Evolutionary conservation across 2,329 filamentous ascomycete genomes (phyloP), one percentile per base, ranked within the genome.

Genomic region (Botryotinia calthae): DNA sequence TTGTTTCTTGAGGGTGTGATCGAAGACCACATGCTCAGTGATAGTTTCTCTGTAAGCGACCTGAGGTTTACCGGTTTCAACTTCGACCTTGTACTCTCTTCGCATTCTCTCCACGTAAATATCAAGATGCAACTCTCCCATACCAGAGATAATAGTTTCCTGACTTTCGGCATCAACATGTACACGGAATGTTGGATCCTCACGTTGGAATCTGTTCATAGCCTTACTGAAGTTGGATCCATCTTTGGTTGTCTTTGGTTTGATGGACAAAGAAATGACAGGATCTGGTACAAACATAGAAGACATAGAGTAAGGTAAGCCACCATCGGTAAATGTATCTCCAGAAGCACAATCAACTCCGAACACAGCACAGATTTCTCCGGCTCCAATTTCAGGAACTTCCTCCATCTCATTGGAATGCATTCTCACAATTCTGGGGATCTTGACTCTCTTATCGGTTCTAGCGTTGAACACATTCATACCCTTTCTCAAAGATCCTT

Each of bases 361-460:
- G 81, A 99, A 99, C 73, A 99, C 96, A 74, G 96, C 96, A 81
- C 96, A 99, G 76, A 99, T 99, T 83, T 99, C 96, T 83, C 96
- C 96, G 71, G 96, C 95, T 70, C 95, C 94, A 76, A 99, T 92
- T 82, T 98, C 95, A 72, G 85, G 86, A 44, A 98, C 94, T 81
- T 99, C 96, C 83, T 99, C 96, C 95, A 99, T 97, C 81, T 99
- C 96, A 81, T 98, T 97, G 63, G 95, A 97, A 86, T 99, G 96
- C 96, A 99, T 99, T 75, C 96, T 94, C 75, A 99, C 96, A 79
- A 99, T 98, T 81, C 95, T 93, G 31, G 96, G 96, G 73, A 99
- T 91, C 84, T 97, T 95, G 81, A 99, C 92, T 86, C 95, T 98
- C 87, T 98, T 97, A 83, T 95, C 93, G 76, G 90, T 97, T 78